These are phyloP conservation scores for Starmerella bacillaris DNA, from an alignment of 805 yeast genomes.

Conservation along the genomic window DNA sequence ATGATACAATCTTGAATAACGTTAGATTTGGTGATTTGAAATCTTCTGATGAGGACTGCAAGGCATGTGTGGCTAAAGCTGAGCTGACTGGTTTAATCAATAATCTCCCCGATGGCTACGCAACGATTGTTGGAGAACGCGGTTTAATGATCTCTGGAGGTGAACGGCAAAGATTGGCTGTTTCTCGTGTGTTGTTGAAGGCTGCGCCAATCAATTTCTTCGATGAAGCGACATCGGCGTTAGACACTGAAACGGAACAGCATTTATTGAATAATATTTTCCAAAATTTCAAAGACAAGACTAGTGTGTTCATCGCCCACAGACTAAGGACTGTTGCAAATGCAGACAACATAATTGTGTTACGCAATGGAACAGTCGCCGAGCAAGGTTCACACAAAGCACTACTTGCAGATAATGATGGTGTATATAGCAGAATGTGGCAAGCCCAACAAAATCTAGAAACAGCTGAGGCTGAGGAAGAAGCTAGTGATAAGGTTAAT, in stretches of 20 bases:
- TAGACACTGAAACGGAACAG: constrained; percentile 93
- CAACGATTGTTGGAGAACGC: constrained; percentile 80
- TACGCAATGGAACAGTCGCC: constrained; percentile 56
- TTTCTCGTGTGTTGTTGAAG: constrained; percentile 76
- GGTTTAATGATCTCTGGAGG: constrained; percentile 99
- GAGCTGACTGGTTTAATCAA: constrained; percentile 43
- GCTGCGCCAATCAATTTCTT: constrained; percentile 79
- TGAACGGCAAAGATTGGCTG: constrained; percentile 87
- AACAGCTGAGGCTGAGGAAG: constrained; percentile 1
- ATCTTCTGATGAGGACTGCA: constrained; percentile 58
- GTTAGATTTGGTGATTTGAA: constrained; percentile 66
- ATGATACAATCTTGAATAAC: constrained; percentile 75
- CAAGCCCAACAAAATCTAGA: constrained; percentile 71
- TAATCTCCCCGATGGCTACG: constrained; percentile 65
- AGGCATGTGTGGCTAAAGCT: constrained; percentile 46
- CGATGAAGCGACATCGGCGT: constrained; percentile 89
- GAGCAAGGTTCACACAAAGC: constrained; percentile 76
- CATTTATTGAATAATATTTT: constrained; percentile 58
- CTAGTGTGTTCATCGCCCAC: constrained; percentile 87
- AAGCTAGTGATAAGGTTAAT: neutral
- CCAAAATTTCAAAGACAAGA: constrained; percentile 44
- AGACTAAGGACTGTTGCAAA: constrained; percentile 85
- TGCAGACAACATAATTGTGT: constrained; percentile 76
- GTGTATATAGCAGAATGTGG: constrained; percentile 74
- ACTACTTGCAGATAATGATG: constrained; percentile 34